phyloP scores from a whole-genome alignment of 148 eudicot genomes.

The Fallopia convolvulus region DNA sequence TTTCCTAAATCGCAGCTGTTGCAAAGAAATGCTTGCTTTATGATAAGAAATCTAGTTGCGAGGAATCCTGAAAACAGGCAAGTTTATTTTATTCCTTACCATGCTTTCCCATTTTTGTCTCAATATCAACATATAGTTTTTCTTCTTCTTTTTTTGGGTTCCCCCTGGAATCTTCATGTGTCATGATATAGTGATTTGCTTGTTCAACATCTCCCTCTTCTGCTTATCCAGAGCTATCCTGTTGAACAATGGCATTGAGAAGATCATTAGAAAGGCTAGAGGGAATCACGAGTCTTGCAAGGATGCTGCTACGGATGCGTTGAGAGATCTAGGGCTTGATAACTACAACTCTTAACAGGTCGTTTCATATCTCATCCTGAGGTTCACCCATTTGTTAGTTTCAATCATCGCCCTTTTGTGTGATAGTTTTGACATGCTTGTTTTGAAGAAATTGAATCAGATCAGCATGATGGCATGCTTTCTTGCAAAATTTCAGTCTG shows the following conservation, averaged over 20 bases:
- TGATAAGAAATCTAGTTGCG: conserved; percentile 89
- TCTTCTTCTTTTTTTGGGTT: not conserved
- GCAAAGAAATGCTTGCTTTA: conserved; percentile 73
- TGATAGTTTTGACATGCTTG: not conserved
- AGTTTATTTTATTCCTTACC: not conserved
- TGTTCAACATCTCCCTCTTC: conserved; percentile 2
- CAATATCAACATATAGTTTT: not conserved
- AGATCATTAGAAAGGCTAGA: conserved; percentile 70
- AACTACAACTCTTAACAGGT: conserved; percentile 57
- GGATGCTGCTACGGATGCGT: conserved; percentile 84
- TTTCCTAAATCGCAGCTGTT: conserved; percentile 63
- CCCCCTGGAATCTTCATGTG: not conserved
- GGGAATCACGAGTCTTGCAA: conserved; percentile 62
- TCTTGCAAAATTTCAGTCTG: not conserved
- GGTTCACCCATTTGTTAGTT: not conserved
- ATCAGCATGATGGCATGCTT: conserved; percentile 1
- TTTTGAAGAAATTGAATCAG: not conserved
- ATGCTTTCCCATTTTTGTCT: not conserved
- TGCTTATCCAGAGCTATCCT: conserved; percentile 49
- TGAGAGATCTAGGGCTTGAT: conserved; percentile 82
- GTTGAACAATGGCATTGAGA: conserved; percentile 67
- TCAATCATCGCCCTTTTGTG: not conserved
- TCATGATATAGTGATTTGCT: not conserved
- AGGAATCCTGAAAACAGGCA: conserved; percentile 90
- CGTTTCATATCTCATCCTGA: not conserved